These are phyloP conservation scores for Fusarium chaquense DNA, from an alignment of 2,329 filamentous ascomycete genomes.

Conservation along the genomic window DNA sequence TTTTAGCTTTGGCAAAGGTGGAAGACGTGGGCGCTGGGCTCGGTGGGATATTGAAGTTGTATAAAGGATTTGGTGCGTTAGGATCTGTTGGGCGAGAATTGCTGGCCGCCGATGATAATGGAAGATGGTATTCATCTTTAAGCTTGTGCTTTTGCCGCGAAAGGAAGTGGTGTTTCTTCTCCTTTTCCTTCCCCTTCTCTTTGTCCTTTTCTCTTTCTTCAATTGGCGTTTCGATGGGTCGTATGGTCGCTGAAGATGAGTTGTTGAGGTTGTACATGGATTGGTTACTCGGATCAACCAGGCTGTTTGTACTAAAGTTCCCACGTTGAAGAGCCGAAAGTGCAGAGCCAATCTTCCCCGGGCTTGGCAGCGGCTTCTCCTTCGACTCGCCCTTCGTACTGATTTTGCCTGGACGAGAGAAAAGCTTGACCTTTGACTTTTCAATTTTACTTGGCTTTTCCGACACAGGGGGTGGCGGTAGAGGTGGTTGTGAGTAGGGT, in stretches of 20 bases:
- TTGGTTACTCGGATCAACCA: slow-evolving; percentile 70
- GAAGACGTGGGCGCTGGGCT: slow-evolving; percentile 75
- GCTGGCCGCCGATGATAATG: slow-evolving; percentile 79
- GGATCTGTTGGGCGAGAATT: slow-evolving; percentile 83
- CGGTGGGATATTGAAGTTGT: slow-evolving; percentile 80
- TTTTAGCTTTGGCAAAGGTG: slow-evolving; percentile 84
- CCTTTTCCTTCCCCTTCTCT: slow-evolving; percentile 71
- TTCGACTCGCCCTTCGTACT: slow-evolving; percentile 75
- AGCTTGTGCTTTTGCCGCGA: slow-evolving; percentile 84
- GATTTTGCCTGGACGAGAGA: slow-evolving; percentile 82
- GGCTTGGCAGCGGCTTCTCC: slow-evolving; percentile 77
- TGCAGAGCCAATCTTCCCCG: slow-evolving; percentile 76
- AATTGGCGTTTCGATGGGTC: slow-evolving; percentile 67
- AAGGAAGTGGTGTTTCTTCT: slow-evolving; percentile 83
- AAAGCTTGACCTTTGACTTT: slow-evolving; percentile 84
- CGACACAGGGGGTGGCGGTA: slow-evolving; percentile 52
- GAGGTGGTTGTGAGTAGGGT: slow-evolving; percentile 55
- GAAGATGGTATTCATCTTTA: slow-evolving; percentile 78
- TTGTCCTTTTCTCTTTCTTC: slow-evolving; percentile 59
- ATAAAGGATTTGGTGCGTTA: slow-evolving; percentile 78
- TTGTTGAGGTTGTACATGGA: slow-evolving; percentile 82
- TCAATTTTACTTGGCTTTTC: slow-evolving; percentile 73
- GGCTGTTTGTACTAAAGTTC: slow-evolving; percentile 78
- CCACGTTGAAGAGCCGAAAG: slow-evolving; percentile 73
- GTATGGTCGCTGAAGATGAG: slow-evolving; percentile 80